Conservation (phyloP, 768 basidiomycete genomes). For the Termitomyces heimii region DNA sequence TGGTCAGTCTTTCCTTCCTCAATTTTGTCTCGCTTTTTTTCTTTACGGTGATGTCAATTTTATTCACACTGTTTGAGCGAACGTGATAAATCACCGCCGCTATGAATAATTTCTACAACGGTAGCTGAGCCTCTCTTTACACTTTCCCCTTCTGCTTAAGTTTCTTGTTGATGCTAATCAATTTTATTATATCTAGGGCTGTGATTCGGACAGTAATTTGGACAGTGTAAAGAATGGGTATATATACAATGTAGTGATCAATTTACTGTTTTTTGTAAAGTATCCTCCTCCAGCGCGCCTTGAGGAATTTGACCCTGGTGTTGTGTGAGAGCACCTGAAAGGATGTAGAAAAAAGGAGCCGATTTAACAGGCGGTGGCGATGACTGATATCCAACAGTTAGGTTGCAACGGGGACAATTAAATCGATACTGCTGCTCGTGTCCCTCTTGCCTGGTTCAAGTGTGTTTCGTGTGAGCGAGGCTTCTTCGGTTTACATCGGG, state of each 20-base stretch:
- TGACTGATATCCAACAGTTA: constrained; percentile 74
- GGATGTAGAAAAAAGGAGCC: constrained; percentile 73
- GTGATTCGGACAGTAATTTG: background rate
- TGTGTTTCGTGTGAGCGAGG: background rate
- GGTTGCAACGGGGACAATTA: constrained; percentile 59
- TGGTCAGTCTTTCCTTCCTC: constrained; percentile 18
- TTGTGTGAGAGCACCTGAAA: constrained; percentile 80
- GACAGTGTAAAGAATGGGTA: background rate
- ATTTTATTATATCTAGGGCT: constrained; percentile 6
- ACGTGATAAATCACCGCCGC: constrained; percentile 32
- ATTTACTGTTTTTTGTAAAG: constrained; percentile 18
- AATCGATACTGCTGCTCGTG: constrained; percentile 75
- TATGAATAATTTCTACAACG: constrained; percentile 72
- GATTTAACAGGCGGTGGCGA: constrained; percentile 72
- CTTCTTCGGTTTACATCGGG: background rate
- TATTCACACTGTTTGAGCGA: constrained; percentile 77
- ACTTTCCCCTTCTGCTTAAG: background rate
- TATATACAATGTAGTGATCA: background rate
- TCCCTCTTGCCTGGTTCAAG: constrained; percentile 44
- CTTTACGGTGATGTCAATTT: constrained; percentile 45
- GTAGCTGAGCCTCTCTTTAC: constrained; percentile 57
- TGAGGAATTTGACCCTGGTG: constrained; percentile 81
- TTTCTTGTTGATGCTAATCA: constrained; percentile 2
- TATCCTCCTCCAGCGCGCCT: constrained; percentile 66
- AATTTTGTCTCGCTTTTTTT: background rate